phyloP scores from a whole-genome alignment of 2,329 filamentous ascomycete species.

The Verticillium dahliae region DNA sequence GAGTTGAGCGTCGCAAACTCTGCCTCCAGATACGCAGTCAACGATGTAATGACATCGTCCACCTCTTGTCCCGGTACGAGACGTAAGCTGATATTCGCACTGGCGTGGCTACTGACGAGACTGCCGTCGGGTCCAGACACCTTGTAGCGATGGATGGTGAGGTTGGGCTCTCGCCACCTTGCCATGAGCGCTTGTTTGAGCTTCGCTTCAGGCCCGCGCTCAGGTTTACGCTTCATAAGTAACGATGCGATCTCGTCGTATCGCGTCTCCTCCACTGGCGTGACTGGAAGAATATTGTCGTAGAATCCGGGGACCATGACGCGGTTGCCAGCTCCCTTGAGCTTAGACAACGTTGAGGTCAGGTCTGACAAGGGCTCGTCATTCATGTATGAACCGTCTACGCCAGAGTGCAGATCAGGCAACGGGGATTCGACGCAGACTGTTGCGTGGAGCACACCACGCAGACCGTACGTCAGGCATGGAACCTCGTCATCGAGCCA shows the following conservation, averaged over 20 bases:
- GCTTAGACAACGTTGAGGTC: slow-evolving; percentile 70
- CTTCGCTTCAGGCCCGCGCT: slow-evolving; percentile 51
- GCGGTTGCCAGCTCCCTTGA: slow-evolving; percentile 74
- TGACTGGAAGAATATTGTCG: slow-evolving; percentile 71
- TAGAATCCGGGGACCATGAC: slow-evolving; percentile 87
- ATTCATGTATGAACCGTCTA: slow-evolving; percentile 87
- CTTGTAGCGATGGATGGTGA: slow-evolving; percentile 90
- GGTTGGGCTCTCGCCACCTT: slow-evolving; percentile 87
- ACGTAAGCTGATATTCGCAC: slow-evolving; percentile 80
- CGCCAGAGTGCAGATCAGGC: slow-evolving; percentile 89
- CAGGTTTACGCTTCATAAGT: slow-evolving; percentile 64
- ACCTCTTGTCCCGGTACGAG: slow-evolving; percentile 92
- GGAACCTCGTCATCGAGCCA: slow-evolving; percentile 96
- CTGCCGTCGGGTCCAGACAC: slow-evolving; percentile 89
- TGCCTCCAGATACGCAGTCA: slow-evolving; percentile 60
- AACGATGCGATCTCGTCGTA: slow-evolving; percentile 81
- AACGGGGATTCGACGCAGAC: slow-evolving; percentile 79
- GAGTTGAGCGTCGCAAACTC: slow-evolving; percentile 72
- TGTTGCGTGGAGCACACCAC: slow-evolving; percentile 90
- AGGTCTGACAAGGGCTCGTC: slow-evolving; percentile 91
- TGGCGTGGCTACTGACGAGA: slow-evolving; percentile 84
- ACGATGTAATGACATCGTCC: slow-evolving; percentile 60
- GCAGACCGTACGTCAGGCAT: slow-evolving; percentile 88
- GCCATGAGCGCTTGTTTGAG: slow-evolving; percentile 84
- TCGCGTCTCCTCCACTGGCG: slow-evolving; percentile 66